Evolutionary conservation across 352 stramenopile species (phyloP).

Genomic region (Globisporangium abappressorium): DNA sequence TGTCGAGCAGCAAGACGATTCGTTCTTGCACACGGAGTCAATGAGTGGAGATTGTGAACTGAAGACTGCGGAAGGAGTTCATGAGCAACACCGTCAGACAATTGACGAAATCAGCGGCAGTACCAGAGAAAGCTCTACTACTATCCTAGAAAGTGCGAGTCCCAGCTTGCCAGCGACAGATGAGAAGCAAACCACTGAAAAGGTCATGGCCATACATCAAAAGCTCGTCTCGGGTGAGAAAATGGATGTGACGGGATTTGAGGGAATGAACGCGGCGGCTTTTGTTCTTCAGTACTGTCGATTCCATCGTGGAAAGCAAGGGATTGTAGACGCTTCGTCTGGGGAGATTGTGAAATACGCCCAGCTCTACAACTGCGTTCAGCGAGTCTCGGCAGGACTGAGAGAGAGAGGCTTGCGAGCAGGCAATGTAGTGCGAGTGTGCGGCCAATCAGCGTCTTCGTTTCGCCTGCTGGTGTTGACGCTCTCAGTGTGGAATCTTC

Average conservation of each 20-base stretch:
- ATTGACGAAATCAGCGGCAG: background rate
- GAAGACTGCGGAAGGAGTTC: background rate
- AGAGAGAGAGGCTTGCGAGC: slow-evolving; percentile 1
- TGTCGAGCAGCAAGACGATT: background rate
- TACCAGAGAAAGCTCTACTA: background rate
- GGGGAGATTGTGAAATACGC: slow-evolving; percentile 2
- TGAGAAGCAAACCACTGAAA: background rate
- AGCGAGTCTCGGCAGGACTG: slow-evolving; percentile 3
- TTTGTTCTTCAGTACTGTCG: slow-evolving; percentile 17
- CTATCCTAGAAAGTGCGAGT: background rate
- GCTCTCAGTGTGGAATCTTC: slow-evolving; percentile 17
- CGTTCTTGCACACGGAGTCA: background rate
- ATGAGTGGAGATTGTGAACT: background rate
- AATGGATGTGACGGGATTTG: slow-evolving; percentile 9
- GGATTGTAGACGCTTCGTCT: slow-evolving; percentile 5
- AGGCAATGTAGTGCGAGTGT: slow-evolving; percentile 2
- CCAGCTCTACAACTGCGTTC: background rate
- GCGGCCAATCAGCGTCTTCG: background rate
- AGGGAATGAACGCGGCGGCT: slow-evolving; percentile 9
- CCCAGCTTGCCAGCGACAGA: background rate
- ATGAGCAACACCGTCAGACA: background rate
- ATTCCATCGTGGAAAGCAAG: slow-evolving; percentile 4
- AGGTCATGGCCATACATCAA: background rate
- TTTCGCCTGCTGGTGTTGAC: slow-evolving; percentile 10
- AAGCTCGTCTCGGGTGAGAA: slow-evolving; percentile 5